These are phyloP conservation scores for Aspergillus quadricinctus DNA, from an alignment of 2,329 filamentous ascomycete genomes.

Conservation along the genomic window DNA sequence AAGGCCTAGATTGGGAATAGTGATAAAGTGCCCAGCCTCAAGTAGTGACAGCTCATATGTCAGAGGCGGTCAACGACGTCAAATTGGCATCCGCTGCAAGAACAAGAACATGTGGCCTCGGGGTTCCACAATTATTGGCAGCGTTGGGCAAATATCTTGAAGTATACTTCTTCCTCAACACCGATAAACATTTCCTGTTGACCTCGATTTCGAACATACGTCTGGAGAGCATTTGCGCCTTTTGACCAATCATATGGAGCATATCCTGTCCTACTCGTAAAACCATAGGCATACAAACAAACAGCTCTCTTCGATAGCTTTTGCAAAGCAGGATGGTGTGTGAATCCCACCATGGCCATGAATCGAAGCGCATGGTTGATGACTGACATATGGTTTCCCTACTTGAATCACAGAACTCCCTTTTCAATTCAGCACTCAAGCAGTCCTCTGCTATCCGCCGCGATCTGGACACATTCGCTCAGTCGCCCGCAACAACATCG, in stretches of 20 bases:
- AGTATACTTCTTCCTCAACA: constrained; percentile 9
- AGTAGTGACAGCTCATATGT: constrained; percentile 3
- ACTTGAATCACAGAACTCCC: constrained; percentile 58
- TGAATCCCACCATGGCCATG: not conserved
- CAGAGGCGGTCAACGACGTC: constrained; percentile 34
- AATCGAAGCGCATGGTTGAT: not conserved
- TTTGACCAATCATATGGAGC: not conserved
- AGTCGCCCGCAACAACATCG: constrained; percentile 54
- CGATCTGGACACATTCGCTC: constrained; percentile 68
- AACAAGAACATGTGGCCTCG: constrained; percentile 28
- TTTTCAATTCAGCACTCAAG: constrained; percentile 81
- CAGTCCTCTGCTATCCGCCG: constrained; percentile 75
- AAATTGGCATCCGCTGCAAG: constrained; percentile 24
- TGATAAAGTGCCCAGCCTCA: not conserved
- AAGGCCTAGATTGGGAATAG: not conserved
- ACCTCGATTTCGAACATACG: not conserved
- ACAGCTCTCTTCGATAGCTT: not conserved
- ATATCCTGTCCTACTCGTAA: not conserved
- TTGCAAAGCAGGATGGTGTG: constrained; percentile 15
- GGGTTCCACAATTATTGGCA: constrained; percentile 10
- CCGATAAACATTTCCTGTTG: not conserved
- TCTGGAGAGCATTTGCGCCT: not conserved
- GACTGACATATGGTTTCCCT: not conserved
- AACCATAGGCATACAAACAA: not conserved
- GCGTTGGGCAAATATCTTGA: constrained; percentile 1